phyloP scores from a whole-genome alignment of 23 red algal genomes.

The Gracilaria gracilis region DNA sequence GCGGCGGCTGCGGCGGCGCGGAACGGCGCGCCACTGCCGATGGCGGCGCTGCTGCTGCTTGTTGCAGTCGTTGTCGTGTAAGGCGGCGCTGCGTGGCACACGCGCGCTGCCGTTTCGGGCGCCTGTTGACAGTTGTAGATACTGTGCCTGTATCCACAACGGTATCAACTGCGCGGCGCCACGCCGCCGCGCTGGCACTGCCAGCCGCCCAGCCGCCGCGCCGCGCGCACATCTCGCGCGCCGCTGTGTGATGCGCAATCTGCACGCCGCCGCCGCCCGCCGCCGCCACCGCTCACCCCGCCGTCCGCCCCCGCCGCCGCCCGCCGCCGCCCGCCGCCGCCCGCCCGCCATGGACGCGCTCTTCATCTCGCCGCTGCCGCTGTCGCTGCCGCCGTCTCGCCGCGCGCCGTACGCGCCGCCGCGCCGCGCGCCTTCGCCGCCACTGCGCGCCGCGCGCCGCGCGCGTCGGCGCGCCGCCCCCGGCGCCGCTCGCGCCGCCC shows the following conservation, averaged over 20 bases:
- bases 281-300: neutral
- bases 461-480: neutral
- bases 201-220: too few species aligned
- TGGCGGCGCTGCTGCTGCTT: neutral
- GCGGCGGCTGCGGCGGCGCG: neutral
- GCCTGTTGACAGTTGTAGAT: too few species aligned
- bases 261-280: neutral
- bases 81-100: neutral
- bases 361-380: neutral
- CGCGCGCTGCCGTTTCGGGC: too few species aligned
- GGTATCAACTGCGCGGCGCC: too few species aligned
- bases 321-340: slow-evolving; percentile 2
- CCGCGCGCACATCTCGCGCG: too few species aligned
- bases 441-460: neutral
- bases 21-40: too few species aligned
- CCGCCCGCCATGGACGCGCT: too few species aligned
- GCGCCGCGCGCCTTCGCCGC: neutral
- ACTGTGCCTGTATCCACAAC: too few species aligned
- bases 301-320: neutral
- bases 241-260: neutral
- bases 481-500: slow-evolving; percentile 13
- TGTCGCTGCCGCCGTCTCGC: neutral
- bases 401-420: neutral
- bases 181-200: too few species aligned
- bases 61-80: neutral